Evolutionary conservation across 805 yeast genomes (phyloP), one percentile per base, ranked within the genome.

Genomic region (Kluyveromyces wickerhamii): DNA sequence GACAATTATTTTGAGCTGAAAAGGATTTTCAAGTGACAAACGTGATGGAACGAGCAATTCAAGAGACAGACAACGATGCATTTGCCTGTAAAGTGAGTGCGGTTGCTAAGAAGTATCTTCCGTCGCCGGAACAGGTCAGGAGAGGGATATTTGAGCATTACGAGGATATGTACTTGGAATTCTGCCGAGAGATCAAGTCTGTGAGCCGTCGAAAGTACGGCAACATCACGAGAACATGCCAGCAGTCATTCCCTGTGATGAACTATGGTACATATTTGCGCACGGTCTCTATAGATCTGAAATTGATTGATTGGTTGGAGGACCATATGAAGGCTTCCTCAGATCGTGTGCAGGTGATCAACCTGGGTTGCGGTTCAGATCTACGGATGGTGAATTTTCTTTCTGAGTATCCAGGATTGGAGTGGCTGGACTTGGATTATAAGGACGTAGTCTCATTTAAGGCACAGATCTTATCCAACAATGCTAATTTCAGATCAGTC

Each of bases 341-440:
- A 5, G 13, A 25, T 4, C 39, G 39, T 25, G 57, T 72, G 23
- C 84, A 80, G 54, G 74, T 74, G 5, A 54, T 80, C 2, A 78
- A 77, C 34, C 70, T 79, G 51, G 85, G 84, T 32, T 75, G 83
- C 26, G 82, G 80, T 2, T 66, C 85, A 0, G 88, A 84, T 32
- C 69, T 79, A 5, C 54, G 80, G 41, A 59, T 62, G 27, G 64
- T 72, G 38, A 58, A 56, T 6, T 42, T 67, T 6, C 47, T 74
- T 11, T 23, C 49, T 6, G 28, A 49, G 14, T 34, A 38, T n/a
- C 39, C 51, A 4, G 35, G 45, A n/a, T 40, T 69, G 18, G 51
- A 43, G 6, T 71, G 65, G 42, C 45, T 68, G 15, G 82, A 75
- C 43, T 46, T 75, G 18, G 82, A 75, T 48, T 75, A 67, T 38